Base-by-base conservation (phyloP, 495 filamentous ascomycete species). In the Durotheca rogersii region DNA sequence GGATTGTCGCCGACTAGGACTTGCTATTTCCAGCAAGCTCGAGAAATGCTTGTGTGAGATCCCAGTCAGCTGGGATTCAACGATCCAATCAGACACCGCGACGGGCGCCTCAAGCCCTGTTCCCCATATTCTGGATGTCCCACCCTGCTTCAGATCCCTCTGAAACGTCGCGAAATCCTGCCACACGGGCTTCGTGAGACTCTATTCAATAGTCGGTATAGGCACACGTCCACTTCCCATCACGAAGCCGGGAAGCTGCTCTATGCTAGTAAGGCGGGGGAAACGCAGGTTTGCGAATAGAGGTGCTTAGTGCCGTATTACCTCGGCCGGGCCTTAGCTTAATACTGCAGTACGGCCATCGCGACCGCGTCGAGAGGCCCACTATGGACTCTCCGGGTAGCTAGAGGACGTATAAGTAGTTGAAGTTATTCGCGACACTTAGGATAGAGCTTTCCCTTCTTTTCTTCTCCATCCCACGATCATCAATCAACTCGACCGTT, bases 121-220 rank as follows among this genome's bases (percentile, higher is more conserved):
- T 40, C 56, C 45, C 56, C 56, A 49, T 49, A 59, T 53, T 59
- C 49, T 59, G 36, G 50, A 50, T 50, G 50, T 42, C 45, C 44
- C 50, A 45, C 48, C 36, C 41, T 59, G 56, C 56, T 41, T 59
- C 56, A 59, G 35, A 51, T 58, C 49, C 31, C 32, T 44, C 55
- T 58, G 55, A 58, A 58, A 58, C 55, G 55, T 58, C 55, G 55
- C 55, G 55, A 58, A 53, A 35, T 58, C 49, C 49, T 58, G 44
- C 55, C 48, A 36, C 43, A 29, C 38, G 39, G 19, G 17, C 11
- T 36, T 18, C 44, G 19, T 31, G 30, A 38, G 12, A 18, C 33
- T 50, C 20, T 12, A 32, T 36, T 32, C 44, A 57, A 51, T 30
- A 38, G 39, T 35, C 44, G 43, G 34, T 39, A 20, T 39, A 21